phyloP scores from a whole-genome alignment of 2,329 filamentous ascomycete species.

The Emydomyces testavorans region DNA sequence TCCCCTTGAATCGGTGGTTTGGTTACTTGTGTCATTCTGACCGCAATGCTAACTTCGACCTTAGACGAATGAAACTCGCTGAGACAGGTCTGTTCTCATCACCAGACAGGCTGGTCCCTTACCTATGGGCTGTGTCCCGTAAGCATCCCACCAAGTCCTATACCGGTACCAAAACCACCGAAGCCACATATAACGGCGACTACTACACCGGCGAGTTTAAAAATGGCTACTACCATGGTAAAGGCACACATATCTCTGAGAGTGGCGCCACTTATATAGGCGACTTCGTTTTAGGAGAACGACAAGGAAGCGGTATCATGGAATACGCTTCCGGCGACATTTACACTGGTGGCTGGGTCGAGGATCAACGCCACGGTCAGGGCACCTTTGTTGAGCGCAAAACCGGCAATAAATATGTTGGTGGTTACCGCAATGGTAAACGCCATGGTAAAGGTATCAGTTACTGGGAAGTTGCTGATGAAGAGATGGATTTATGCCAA shows the following conservation, averaged over 20 bases:
- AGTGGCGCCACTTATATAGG: slow-evolving; percentile 47
- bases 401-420: slow-evolving; percentile 50
- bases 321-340: slow-evolving; percentile 45
- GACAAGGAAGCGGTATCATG: slow-evolving; percentile 47
- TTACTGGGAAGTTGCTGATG: slow-evolving; percentile 50
- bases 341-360: slow-evolving; percentile 38
- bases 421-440: slow-evolving; percentile 50
- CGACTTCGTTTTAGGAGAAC: slow-evolving; percentile 41
- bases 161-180: slow-evolving; percentile 40
- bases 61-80: slow-evolving; percentile 27
- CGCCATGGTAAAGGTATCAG: slow-evolving; percentile 52
- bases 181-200: slow-evolving; percentile 43
- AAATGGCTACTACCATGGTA: slow-evolving; percentile 43
- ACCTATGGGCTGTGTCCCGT: slow-evolving; percentile 36
- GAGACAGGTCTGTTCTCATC: slow-evolving; percentile 28
- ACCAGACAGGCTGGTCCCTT: slow-evolving; percentile 32
- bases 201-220: slow-evolving; percentile 46
- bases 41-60: slow-evolving; percentile 12
- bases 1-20: not conserved
- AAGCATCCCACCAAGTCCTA: slow-evolving; percentile 37
- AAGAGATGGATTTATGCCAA: slow-evolving; percentile 47
- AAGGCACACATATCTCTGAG: slow-evolving; percentile 43
- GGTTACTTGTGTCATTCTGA: not conserved
- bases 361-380: slow-evolving; percentile 42
- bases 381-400: slow-evolving; percentile 46